phyloP scores from a whole-genome alignment of 768 basidiomycete genomes.

The Leccinum ochraceum region DNA sequence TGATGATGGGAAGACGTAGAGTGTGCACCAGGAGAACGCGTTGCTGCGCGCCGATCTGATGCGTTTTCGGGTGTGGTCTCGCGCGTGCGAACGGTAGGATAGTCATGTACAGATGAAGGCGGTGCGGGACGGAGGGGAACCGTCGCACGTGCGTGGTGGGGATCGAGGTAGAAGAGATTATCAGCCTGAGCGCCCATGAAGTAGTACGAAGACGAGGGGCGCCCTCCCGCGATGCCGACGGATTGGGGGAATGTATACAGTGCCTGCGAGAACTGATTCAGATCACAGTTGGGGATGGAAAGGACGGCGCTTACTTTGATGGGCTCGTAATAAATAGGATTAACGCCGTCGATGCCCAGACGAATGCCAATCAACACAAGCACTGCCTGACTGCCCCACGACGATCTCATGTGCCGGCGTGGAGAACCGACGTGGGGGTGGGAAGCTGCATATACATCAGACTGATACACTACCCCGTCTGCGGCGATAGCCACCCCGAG shows the following conservation, averaged over 20 bases:
- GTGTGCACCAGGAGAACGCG: conserved; percentile 25
- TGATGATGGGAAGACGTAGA: conserved; percentile 33
- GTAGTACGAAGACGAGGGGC: conserved; percentile 97
- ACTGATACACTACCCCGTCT: conserved; percentile 81
- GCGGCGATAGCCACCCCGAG: conserved; percentile 81
- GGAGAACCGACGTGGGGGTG: conserved; percentile 33
- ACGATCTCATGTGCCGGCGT: conserved; percentile 29
- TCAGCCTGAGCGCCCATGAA: conserved; percentile 94
- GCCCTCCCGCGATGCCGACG: conserved; percentile 94
- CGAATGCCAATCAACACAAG: conserved; percentile 85
- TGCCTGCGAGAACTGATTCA: conserved; percentile 44
- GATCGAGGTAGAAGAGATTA: conserved; percentile 81
- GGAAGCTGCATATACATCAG: conserved; percentile 84
- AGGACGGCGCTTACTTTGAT: conserved; percentile 53
- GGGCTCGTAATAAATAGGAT: conserved; percentile 91
- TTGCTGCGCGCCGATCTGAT: conserved; percentile 28
- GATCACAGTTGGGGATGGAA: background rate
- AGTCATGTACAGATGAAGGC: conserved; percentile 25
- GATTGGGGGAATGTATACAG: conserved; percentile 94
- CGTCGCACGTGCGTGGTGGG: conserved; percentile 76
- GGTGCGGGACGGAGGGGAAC: conserved; percentile 65
- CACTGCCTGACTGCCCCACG: conserved; percentile 85
- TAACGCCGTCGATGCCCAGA: conserved; percentile 90
- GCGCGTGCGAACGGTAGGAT: conserved; percentile 24
- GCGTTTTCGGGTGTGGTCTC: conserved; percentile 34